A percentile compares a stretch with the other conserved stretches of the same genome.
phyloP scores from a whole-genome alignment of 2,329 filamentous ascomycete species.

The Diplocarpon mali region DNA sequence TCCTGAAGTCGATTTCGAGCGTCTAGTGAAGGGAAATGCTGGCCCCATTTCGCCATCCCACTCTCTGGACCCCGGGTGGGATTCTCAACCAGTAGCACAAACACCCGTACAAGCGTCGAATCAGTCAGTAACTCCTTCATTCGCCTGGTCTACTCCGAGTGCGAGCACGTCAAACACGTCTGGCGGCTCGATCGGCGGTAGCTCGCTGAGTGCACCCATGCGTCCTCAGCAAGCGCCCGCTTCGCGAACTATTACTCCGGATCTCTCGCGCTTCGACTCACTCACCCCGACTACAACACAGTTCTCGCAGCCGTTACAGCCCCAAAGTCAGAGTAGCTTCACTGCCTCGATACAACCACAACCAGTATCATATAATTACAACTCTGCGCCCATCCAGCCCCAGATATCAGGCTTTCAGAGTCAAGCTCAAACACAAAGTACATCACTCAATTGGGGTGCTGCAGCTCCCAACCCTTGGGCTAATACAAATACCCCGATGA shows the following conservation, averaged over 20 bases:
- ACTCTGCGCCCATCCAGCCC: slow-evolving; percentile 13
- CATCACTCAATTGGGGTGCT: slow-evolving; percentile 40
- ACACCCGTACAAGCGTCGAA: slow-evolving; percentile 21
- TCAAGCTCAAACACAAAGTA: slow-evolving; percentile 13
- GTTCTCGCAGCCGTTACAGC: slow-evolving; percentile 43
- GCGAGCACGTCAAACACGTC: slow-evolving; percentile 28
- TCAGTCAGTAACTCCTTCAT: slow-evolving; percentile 35
- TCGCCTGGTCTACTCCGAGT: slow-evolving; percentile 54
- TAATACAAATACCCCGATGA: slow-evolving; percentile 28
- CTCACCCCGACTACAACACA: slow-evolving; percentile 50
- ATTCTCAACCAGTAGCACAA: slow-evolving; percentile 30
- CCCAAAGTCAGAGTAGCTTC: slow-evolving; percentile 40
- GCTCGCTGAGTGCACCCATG: slow-evolving; percentile 17
- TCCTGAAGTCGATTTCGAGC: slow-evolving; percentile 77
- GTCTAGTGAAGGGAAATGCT: slow-evolving; percentile 68
- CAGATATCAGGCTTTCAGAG: slow-evolving; percentile 14
- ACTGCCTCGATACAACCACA: slow-evolving; percentile 12
- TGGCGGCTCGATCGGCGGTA: slow-evolving; percentile 10
- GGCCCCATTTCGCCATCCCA: slow-evolving; percentile 25
- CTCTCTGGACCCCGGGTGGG: slow-evolving; percentile 41
- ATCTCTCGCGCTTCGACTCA: slow-evolving; percentile 42
- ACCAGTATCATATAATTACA: slow-evolving; percentile 9
- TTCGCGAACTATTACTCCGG: slow-evolving; percentile 49
- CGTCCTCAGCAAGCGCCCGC: slow-evolving; percentile 27
- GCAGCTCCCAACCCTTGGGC: slow-evolving; percentile 40